Evolutionary conservation across 768 basidiomycete genomes (phyloP), one percentile per base, ranked within the genome.

Genomic region (Hemileccinum rubropunctum): DNA sequence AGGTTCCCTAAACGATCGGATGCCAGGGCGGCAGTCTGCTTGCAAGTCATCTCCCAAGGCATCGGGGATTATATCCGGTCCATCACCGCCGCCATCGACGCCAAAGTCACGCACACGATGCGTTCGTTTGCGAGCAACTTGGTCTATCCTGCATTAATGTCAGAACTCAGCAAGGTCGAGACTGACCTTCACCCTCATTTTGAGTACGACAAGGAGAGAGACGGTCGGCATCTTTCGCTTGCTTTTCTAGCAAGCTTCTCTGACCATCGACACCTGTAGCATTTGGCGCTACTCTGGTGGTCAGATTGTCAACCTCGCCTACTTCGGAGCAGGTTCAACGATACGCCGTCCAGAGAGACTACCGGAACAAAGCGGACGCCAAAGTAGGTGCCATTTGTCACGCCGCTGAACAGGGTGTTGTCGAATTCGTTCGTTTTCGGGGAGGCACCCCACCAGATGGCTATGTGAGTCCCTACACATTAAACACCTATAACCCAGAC

Each of bases 11-110:
- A 79, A 57, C 80, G 80, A 3, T 66, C 69, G 0, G 86, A 88
- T 45, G 86, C 86, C n/a, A 86, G 84, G 63, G 73, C 76, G 0
- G 88, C 86, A 0, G 87, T 80, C 3, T 81, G 78, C 51, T 64
- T 89, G 20, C 70, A 80, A 14, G 87, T 85, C 0, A 78, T 88
- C 62, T 80, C 83, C 3, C 75, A 81, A 52, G 82, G 82, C 9
- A 69, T 83, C 10, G 82, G 81, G 6, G 65, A 73, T 18, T 82
- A 82, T 55, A 76, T 85, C 38, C 80, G 78, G 15, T 61, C 65
- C 4, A 62, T 82, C 30, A 64, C 66, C 15, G 65, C 66, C 11
- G 71, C 67, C 15, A 56, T 76, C 7, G 80, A 82, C 38, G 65
- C 67, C 26, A 78, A 71, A 41, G 56, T 86, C 41, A 69, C 81